phyloP scores from a whole-genome alignment of 2,329 filamentous ascomycete genomes.

The Venturia nashicola region DNA sequence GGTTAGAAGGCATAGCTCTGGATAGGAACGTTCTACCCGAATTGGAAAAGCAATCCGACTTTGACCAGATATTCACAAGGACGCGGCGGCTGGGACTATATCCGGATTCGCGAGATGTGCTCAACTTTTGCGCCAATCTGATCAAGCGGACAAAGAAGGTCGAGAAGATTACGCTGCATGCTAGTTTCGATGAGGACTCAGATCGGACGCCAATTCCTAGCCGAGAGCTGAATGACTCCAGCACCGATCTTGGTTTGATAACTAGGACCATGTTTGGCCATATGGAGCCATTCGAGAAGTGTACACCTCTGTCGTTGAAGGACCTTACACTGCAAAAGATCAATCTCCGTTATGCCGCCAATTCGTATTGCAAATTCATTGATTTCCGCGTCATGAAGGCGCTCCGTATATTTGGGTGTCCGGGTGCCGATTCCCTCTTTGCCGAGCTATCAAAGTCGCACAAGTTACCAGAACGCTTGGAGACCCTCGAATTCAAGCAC shows the following conservation, averaged over 20 bases:
- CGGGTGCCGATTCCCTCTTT: slow-evolving; percentile 34
- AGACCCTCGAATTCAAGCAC: slow-evolving; percentile 34
- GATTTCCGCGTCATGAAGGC: slow-evolving; percentile 31
- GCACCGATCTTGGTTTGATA: slow-evolving; percentile 34
- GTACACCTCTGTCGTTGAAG: slow-evolving; percentile 31
- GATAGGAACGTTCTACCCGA: slow-evolving; percentile 29
- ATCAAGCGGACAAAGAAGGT: slow-evolving; percentile 29
- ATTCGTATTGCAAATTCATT: slow-evolving; percentile 35
- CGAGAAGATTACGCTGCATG: slow-evolving; percentile 35
- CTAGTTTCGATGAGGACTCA: slow-evolving; percentile 29
- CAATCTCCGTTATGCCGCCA: slow-evolving; percentile 33
- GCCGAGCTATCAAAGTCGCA: slow-evolving; percentile 34
- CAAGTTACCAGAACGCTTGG: slow-evolving; percentile 31
- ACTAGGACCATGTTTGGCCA: slow-evolving; percentile 33
- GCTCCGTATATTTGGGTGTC: slow-evolving; percentile 31
- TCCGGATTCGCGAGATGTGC: slow-evolving; percentile 31
- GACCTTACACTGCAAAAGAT: slow-evolving; percentile 33
- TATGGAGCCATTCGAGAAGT: slow-evolving; percentile 34
- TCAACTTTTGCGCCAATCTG: slow-evolving; percentile 31
- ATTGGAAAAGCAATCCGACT: slow-evolving; percentile 28
- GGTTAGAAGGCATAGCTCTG: slow-evolving; percentile 35
- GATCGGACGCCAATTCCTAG: slow-evolving; percentile 20
- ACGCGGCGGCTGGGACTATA: slow-evolving; percentile 34
- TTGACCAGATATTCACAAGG: slow-evolving; percentile 29
- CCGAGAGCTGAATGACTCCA: slow-evolving; percentile 34